Base-by-base conservation (phyloP, 345 rosid species). In the Zanthoxylum bungeanum region DNA sequence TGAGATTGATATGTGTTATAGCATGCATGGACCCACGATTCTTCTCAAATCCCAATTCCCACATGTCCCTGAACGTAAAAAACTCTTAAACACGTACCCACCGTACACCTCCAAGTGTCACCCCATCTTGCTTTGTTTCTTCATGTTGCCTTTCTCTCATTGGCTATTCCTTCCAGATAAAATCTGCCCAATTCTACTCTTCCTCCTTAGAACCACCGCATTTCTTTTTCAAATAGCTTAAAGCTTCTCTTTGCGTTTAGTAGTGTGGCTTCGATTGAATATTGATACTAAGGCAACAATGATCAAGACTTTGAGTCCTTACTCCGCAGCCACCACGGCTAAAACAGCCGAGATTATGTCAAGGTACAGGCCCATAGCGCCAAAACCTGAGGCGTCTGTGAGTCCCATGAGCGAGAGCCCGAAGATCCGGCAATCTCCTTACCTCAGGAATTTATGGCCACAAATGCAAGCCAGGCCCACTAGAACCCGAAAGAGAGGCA, bases 321-420 rank as follows among this genome's bases (percentile, higher is more conserved):
- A 82, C 69, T 60, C 64, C 14, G 28, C 69, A 25, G 24, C 89
- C 4, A 69, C 75, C 51, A 82, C 95, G 9, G 87, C 88, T 0
- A 90, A 88, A 74, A 92, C 98, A 1, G 97, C 96, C 39, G 98
- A 95, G 83, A 95, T 95, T 72, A 87, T 95, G 93, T 92, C 97
- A 4, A 78, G 92, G 77, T 95, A 91, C 69, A 81, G 97, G 67
- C 99, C 98, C 3, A 95, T 92, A 52, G 98, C 99, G 19, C 99
- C 99, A 2, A 95, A 81, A 76, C 98, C 98, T 0, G 96, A 85
- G 71, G 53, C 64, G 16, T 69, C 85, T 4, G 69, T 37, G 46
- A 67, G 16, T 12, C 68, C 81, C 68, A 40, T 69, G 19, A 42
- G 73, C 77, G 86, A 85, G 50, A 67, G 46, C 64, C 66, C 88